Conservation (phyloP, 2,329 filamentous ascomycete genomes). For the Epichloe coenophiala region DNA sequence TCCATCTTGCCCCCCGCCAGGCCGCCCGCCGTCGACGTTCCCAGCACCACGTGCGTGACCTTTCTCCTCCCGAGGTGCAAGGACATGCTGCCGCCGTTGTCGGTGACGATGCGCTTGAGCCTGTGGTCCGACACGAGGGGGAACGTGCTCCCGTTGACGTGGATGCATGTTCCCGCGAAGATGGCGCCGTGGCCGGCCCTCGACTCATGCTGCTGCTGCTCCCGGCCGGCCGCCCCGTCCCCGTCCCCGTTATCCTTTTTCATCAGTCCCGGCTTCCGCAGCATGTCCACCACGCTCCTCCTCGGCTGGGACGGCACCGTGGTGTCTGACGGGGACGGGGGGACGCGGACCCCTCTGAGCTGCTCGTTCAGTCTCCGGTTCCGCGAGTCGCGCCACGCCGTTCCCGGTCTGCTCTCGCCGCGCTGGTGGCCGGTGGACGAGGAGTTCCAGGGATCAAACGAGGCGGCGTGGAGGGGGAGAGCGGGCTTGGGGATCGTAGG, state of each 20-base stretch:
- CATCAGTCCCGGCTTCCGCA: conserved; percentile 26
- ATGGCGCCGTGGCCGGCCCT: conserved; percentile 25
- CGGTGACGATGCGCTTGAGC: conserved; percentile 62
- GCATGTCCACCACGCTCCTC: conserved; percentile 39
- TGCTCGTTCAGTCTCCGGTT: conserved; percentile 57
- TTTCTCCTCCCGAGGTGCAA: conserved; percentile 56
- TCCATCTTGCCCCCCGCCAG: conserved; percentile 66
- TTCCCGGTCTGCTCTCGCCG: conserved; percentile 51
- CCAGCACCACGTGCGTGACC: conserved; percentile 80
- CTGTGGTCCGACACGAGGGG: conserved; percentile 75
- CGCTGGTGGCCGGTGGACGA: conserved; percentile 67
- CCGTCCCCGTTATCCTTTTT: conserved; percentile 1
- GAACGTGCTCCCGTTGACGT: conserved; percentile 77
- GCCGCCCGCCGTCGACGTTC: conserved; percentile 55
- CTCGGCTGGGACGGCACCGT: background rate
- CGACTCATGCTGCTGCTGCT: background rate
- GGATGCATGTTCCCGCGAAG: conserved; percentile 61
- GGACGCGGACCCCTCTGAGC: conserved; percentile 47
- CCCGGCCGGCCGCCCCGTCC: too few relatives aligned
- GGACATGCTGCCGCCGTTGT: conserved; percentile 60
- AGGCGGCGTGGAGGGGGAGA: conserved; percentile 27
- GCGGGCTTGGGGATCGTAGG: conserved; percentile 19
- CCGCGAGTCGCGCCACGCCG: conserved; percentile 58
- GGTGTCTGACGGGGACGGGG: background rate
- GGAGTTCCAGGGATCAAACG: conserved; percentile 60